Conservation (phyloP, 2,329 filamentous ascomycete species). For the Fragosphaeria purpurea region DNA sequence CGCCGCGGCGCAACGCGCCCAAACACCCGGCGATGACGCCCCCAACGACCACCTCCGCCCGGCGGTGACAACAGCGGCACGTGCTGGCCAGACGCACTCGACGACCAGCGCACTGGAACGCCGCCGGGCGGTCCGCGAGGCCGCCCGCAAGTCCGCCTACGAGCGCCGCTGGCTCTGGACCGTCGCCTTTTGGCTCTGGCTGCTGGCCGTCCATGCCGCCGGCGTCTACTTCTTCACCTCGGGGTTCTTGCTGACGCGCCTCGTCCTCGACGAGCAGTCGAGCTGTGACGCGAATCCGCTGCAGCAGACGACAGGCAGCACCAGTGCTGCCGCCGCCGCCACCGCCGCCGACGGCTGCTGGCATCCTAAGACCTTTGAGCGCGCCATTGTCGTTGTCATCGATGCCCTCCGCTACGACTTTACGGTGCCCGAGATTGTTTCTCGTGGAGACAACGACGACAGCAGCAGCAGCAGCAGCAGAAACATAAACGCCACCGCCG, state of each 20-base stretch:
- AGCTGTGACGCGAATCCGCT: conserved; percentile 60
- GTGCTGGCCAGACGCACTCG: conserved; percentile 18
- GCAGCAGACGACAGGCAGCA: conserved; percentile 21
- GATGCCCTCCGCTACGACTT: conserved; percentile 97
- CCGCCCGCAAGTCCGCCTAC: conserved; percentile 37
- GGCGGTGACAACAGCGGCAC: conserved; percentile 7
- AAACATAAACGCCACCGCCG: background rate
- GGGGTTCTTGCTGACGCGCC: conserved; percentile 83
- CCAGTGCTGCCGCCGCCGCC: conserved; percentile 21
- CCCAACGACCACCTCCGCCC: conserved; percentile 8
- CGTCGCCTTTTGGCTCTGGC: conserved; percentile 58
- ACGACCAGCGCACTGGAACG: conserved; percentile 30
- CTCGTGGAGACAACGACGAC: conserved; percentile 33
- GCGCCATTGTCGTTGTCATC: conserved; percentile 80
- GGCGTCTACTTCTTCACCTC: conserved; percentile 90
- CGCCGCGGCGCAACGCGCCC: conserved; percentile 41
- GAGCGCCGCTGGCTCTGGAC: conserved; percentile 47
- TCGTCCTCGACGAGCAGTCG: conserved; percentile 69
- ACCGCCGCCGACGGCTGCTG: conserved; percentile 66
- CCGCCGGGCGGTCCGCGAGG: conserved; percentile 37
- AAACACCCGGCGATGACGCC: conserved; percentile 29
- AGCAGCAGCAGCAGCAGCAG: conserved; percentile 16
- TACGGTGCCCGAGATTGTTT: conserved; percentile 52
- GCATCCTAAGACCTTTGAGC: conserved; percentile 90
- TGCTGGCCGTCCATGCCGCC: conserved; percentile 63